phyloP scores from a whole-genome alignment of 768 basidiomycete species.

The Leccinum longicurvipes region DNA sequence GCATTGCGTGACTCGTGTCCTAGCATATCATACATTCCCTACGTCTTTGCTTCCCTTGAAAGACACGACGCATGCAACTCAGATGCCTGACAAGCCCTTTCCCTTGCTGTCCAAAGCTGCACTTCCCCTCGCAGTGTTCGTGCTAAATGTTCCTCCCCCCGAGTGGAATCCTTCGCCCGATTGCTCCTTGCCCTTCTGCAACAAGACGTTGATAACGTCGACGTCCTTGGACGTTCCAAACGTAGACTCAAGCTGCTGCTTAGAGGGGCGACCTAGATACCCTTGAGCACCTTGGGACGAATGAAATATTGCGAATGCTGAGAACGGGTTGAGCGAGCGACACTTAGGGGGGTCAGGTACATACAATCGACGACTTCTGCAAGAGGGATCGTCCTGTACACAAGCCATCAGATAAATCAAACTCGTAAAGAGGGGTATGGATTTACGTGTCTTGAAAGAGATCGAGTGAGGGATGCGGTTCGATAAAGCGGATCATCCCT shows the following conservation, averaged over 20 bases:
- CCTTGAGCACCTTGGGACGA: constrained; percentile 78
- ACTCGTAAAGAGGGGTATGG: not conserved
- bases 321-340: not conserved
- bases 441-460: constrained; percentile 61
- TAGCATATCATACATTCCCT: not conserved
- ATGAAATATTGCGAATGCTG: constrained; percentile 71
- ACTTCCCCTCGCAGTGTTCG: constrained; percentile 34
- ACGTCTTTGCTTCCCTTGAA: not conserved
- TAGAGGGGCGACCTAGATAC: constrained; percentile 68
- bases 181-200: constrained; percentile 64
- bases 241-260: constrained; percentile 74
- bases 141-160: not conserved
- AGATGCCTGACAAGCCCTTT: constrained; percentile 37
- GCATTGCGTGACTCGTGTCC: not conserved
- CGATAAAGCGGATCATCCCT: constrained; percentile 1
- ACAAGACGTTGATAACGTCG: constrained; percentile 57
- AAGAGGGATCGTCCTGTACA: constrained; percentile 59
- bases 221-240: constrained; percentile 66
- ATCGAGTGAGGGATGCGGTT: constrained; percentile 9
- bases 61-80: constrained; percentile 7
- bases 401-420: constrained; percentile 10
- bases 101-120: constrained; percentile 38
- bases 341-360: constrained; percentile 22
- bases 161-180: constrained; percentile 44
- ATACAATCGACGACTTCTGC: constrained; percentile 79